Conservation (phyloP, 192 early-diverging fungal genomes). For the Backusella morwellensis region DNA sequence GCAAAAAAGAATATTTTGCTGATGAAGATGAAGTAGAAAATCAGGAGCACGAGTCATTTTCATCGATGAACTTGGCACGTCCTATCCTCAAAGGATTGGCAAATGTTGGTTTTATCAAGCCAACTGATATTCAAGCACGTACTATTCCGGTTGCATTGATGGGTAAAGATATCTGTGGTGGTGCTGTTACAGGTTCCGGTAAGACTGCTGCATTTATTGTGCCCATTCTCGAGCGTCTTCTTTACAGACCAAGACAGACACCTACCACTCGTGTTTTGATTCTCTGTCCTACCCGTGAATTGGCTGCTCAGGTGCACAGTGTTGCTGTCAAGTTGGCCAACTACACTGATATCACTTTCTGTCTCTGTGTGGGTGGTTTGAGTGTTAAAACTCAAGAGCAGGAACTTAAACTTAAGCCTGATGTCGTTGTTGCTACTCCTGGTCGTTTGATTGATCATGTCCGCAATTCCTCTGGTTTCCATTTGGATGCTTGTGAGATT, state of each 20-base stretch:
- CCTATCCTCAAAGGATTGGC: constrained; percentile 92
- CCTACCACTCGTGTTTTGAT: constrained; percentile 85
- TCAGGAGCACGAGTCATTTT: constrained; percentile 76
- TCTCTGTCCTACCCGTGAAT: constrained; percentile 95
- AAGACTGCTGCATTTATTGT: constrained; percentile 98
- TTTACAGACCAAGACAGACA: constrained; percentile 81
- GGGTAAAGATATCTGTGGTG: constrained; percentile 97
- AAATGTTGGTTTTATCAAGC: constrained; percentile 85
- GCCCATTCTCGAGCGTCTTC: constrained; percentile 91
- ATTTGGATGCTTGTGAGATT: constrained; percentile 88
- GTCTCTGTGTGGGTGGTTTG: constrained; percentile 91
- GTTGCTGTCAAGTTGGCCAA: constrained; percentile 83
- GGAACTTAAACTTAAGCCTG: constrained; percentile 83
- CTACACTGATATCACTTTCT: constrained; percentile 86
- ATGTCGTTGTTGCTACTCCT: constrained; percentile 96
- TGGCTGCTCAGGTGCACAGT: constrained; percentile 95
- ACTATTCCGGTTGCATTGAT: constrained; percentile 94
- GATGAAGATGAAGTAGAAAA: constrained; percentile 42
- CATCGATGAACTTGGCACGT: constrained; percentile 89
- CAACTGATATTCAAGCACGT: constrained; percentile 90
- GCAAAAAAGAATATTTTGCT: constrained; percentile 64
- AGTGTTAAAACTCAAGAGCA: constrained; percentile 82
- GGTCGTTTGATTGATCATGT: constrained; percentile 98
- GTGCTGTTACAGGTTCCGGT: constrained; percentile 97
- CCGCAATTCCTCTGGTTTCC: constrained; percentile 88